Evolutionary conservation across 768 basidiomycete species (phyloP).

Genomic region (Amanita fuliginea): DNA sequence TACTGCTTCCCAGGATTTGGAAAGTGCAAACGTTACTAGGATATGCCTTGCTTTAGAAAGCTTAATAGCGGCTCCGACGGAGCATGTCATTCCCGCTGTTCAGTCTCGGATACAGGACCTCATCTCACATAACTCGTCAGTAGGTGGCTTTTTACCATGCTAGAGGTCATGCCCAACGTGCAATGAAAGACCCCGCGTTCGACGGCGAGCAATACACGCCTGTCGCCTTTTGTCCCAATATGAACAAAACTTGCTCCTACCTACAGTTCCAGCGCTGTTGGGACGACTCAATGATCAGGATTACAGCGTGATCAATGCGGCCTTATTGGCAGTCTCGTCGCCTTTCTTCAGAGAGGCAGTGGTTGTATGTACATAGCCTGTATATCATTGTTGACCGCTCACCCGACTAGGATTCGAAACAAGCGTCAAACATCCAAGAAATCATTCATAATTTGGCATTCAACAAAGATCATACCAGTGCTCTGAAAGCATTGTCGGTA

Average conservation of each 20-base stretch:
- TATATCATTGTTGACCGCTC: not conserved
- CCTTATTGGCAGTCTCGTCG: constrained; percentile 21
- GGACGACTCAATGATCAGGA: constrained; percentile 34
- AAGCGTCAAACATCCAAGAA: not conserved
- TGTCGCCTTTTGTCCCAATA: constrained; percentile 38
- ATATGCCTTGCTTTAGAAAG: constrained; percentile 68
- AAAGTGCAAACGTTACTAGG: constrained; percentile 38
- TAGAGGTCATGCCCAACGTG: constrained; percentile 7
- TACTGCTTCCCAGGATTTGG: constrained; percentile 47
- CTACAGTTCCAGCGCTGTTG: constrained; percentile 25
- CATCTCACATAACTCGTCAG: constrained; percentile 69
- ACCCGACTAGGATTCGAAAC: not conserved
- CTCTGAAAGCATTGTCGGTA: not conserved
- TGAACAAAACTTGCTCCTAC: constrained; percentile 34
- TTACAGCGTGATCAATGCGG: constrained; percentile 31
- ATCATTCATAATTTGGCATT: not conserved
- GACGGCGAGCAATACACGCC: constrained; percentile 50
- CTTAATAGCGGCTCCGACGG: constrained; percentile 47
- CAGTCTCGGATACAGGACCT: constrained; percentile 54
- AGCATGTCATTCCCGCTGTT: constrained; percentile 69
- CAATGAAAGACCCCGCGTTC: constrained; percentile 39
- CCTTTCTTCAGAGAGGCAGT: not conserved
- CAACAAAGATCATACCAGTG: not conserved
- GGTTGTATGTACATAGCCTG: not conserved
- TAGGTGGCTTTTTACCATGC: constrained; percentile 16